Base-by-base conservation (phyloP, 2,329 filamentous ascomycete species). In the Didymella keratinophila region DNA sequence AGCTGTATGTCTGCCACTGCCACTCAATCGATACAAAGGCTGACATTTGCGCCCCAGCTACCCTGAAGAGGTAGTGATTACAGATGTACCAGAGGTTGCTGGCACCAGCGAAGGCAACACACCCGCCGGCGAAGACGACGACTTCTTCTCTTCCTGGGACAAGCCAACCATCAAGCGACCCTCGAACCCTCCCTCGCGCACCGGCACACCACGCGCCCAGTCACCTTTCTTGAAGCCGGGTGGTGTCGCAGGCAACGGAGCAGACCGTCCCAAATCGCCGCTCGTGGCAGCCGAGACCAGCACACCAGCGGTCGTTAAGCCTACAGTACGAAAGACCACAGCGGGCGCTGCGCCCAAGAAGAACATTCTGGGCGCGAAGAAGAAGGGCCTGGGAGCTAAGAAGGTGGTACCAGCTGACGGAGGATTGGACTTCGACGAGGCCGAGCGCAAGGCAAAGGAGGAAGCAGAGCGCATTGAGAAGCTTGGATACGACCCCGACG, bases 131-230 rank as follows among this genome's bases (percentile, higher is more conserved):
- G 93, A 97, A 67, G 88, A 89, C 20, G 93, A 97, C 72, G 95
- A 98, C 76, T 99, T 99, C 83, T 99, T 99, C 80, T 97, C 94
- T 10, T 97, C 93, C 0, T 99, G 94, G 95, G 95, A 98, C 74
- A 97, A 98, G 81, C 95, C 95, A 21, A 87, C 93, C 4, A 96
- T 99, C 80, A 99, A 98, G 84, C 89, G 93, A 69, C 94, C 94
- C 34, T 97, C 92, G 64, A 96, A 96, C 66, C 94, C 95, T 16
- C 86, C 95, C 42, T 97, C 94, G 36, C 89, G 95, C 72, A 95
- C 92, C 42, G 89, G 87, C 50, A 98, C 95, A 2, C 94, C 94
- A 14, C 89, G 91, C 3, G 84, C 90, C 11, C 86, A 87, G 4
- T 97, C 94, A n/a, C 94, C 95, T 1, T 96, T 97, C 83, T 84